A percentile compares a stretch with the other conserved stretches of the same genome.
phyloP scores from a whole-genome alignment of 441 rosid species.

The Pelargonium australe region DNA sequence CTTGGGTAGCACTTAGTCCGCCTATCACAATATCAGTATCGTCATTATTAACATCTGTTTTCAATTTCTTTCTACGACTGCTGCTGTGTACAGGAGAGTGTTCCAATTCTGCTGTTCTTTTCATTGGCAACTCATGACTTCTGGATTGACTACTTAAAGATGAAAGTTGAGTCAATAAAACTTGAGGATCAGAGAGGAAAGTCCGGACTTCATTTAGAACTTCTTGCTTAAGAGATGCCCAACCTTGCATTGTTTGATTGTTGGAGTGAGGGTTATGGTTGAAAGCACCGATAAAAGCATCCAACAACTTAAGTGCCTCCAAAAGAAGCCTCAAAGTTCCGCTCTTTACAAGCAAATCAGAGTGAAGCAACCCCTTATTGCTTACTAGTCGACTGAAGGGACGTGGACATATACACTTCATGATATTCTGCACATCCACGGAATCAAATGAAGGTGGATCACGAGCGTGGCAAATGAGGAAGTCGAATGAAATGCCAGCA shows the following conservation, averaged over 20 bases:
- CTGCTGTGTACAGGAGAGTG: constrained; percentile 23
- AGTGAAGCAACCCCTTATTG: constrained; percentile 84
- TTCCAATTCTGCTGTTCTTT: constrained; percentile 46
- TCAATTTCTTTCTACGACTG: constrained; percentile 40
- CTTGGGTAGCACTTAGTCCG: constrained; percentile 43
- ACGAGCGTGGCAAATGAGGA: constrained; percentile 38
- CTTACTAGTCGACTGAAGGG: constrained; percentile 64
- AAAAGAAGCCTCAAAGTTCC: constrained; percentile 77
- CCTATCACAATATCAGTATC: constrained; percentile 55
- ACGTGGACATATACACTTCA: constrained; percentile 66
- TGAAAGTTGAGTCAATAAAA: constrained; percentile 56
- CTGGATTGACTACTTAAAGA: constrained; percentile 33
- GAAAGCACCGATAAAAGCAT: constrained; percentile 48
- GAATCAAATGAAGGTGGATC: constrained; percentile 39
- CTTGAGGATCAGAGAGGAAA: constrained; percentile 80
- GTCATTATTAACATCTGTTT: constrained; percentile 32
- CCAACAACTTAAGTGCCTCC: constrained; percentile 65
- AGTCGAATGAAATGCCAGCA: constrained; percentile 44
- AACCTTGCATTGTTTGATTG: constrained; percentile 32
- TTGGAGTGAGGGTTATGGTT: constrained; percentile 25
- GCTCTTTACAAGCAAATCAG: constrained; percentile 70
- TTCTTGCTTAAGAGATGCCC: constrained; percentile 50
- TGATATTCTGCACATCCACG: constrained; percentile 48
- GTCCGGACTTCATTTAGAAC: constrained; percentile 58
- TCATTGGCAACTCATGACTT: constrained; percentile 29